phyloP scores from a whole-genome alignment of 192 early-diverging fungal genomes.

The Powellomyces hirtus region DNA sequence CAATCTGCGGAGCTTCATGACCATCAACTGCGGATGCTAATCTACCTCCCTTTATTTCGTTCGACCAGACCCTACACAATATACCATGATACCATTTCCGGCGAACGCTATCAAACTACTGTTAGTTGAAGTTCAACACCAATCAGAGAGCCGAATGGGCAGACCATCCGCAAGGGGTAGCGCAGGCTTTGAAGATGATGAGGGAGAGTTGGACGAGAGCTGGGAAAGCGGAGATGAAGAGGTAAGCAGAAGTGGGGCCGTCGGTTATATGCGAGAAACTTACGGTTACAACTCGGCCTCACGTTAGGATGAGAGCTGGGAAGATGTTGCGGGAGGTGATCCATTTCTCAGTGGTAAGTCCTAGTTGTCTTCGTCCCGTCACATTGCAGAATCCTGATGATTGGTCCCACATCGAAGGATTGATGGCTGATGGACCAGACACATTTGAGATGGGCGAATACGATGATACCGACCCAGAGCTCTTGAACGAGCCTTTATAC shows the following conservation, averaged over 20 bases:
- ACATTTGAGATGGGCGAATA: constrained; percentile 11
- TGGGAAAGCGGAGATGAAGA: neutral
- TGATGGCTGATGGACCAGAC: neutral
- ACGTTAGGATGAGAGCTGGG: constrained; percentile 61
- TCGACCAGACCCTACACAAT: constrained; percentile 71
- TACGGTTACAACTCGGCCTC: neutral
- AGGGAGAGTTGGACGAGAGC: constrained; percentile 29
- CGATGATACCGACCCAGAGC: constrained; percentile 27
- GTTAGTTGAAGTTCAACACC: constrained; percentile 73
- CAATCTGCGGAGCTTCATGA: neutral
- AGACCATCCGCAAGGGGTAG: constrained; percentile 52
- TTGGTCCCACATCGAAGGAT: neutral
- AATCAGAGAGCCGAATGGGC: constrained; percentile 58
- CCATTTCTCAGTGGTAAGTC: neutral
- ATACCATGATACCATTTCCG: constrained; percentile 70
- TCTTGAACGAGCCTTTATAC: constrained; percentile 30
- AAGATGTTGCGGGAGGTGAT: constrained; percentile 44
- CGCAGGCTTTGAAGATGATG: constrained; percentile 53
- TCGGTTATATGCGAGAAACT: no score
- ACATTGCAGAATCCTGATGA: neutral
- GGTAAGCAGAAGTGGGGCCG: no score
- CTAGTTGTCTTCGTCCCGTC: no score
- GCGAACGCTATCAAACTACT: constrained; percentile 87
- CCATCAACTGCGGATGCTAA: neutral
- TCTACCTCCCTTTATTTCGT: neutral